A percentile compares a stretch with the other conserved stretches of the same genome.
phyloP scores from a whole-genome alignment of 2,329 filamentous ascomycete genomes.

The Diplodia corticola region DNA sequence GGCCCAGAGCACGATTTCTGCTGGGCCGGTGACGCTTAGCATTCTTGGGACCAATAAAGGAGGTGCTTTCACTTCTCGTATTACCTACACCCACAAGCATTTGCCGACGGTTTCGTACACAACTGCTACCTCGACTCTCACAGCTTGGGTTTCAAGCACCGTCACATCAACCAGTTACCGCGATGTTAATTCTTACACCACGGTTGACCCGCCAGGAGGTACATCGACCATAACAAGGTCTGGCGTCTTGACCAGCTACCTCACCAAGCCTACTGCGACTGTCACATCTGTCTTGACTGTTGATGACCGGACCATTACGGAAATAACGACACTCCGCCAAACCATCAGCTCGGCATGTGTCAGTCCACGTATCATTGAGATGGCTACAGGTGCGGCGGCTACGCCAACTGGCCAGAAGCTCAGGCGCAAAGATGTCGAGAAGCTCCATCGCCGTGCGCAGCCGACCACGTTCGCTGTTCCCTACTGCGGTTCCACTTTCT shows the following conservation, averaged over 20 bases:
- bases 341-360: constrained; percentile 10
- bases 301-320: constrained; percentile 6
- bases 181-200: constrained; percentile 10
- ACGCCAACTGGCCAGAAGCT: not conserved
- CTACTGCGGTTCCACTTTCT: constrained; percentile 11
- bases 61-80: constrained; percentile 8
- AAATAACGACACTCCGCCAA: not conserved
- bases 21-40: constrained; percentile 13
- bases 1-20: constrained; percentile 19
- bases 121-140: constrained; percentile 1
- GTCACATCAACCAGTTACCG: constrained; percentile 4
- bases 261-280: constrained; percentile 5
- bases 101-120: constrained; percentile 9
- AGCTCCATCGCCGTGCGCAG: constrained; percentile 4
- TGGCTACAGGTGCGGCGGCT: not conserved
- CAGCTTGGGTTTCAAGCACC: not conserved
- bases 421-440: not conserved
- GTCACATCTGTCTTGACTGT: not conserved
- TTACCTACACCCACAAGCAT: constrained; percentile 7
- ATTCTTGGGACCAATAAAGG: constrained; percentile 10
- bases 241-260: constrained; percentile 3
- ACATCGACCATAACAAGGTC: not conserved
- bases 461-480: constrained; percentile 2
- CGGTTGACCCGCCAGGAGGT: not conserved
- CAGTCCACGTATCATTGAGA: constrained; percentile 1